These are phyloP conservation scores for Atkinsonella hypoxylon DNA, from an alignment of 2,329 filamentous ascomycete species.

Conservation along the genomic window DNA sequence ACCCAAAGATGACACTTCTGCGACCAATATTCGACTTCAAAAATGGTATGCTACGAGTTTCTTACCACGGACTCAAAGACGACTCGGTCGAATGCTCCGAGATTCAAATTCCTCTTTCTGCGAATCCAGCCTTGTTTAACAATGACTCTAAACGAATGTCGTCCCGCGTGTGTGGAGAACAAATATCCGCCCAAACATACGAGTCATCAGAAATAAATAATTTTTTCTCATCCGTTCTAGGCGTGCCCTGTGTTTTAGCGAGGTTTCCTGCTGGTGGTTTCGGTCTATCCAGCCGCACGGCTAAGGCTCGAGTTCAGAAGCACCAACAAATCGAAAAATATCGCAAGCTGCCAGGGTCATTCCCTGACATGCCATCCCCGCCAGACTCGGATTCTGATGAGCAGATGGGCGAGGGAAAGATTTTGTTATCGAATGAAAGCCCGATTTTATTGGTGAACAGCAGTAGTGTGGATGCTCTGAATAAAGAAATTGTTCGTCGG, in stretches of 20 bases:
- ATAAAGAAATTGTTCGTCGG: slow-evolving; percentile 53
- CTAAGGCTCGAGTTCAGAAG: slow-evolving; percentile 58
- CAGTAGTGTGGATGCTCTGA: slow-evolving; percentile 68
- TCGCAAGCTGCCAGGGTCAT: slow-evolving; percentile 37
- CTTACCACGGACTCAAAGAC: slow-evolving; percentile 27
- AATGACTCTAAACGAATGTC: slow-evolving; percentile 27
- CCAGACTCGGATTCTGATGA: slow-evolving; percentile 47
- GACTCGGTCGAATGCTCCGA: slow-evolving; percentile 7
- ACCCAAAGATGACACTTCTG: slow-evolving; percentile 79
- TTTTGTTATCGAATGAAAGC: slow-evolving; percentile 84
- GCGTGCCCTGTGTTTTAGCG: slow-evolving; percentile 70
- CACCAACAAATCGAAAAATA: slow-evolving; percentile 28
- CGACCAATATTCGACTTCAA: slow-evolving; percentile 62
- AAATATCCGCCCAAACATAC: slow-evolving; percentile 60
- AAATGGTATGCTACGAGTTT: slow-evolving; percentile 51
- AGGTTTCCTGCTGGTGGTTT: slow-evolving; percentile 63
- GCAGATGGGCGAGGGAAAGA: slow-evolving; percentile 31
- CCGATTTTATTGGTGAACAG: slow-evolving; percentile 78
- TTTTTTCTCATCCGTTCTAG: slow-evolving; percentile 69
- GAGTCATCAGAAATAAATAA: slow-evolving; percentile 48
- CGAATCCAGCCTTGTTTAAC: slow-evolving; percentile 48
- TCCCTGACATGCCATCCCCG: slow-evolving; percentile 40
- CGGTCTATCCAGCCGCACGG: slow-evolving; percentile 49
- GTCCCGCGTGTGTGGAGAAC: slow-evolving; percentile 75
- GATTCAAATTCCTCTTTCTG: slow-evolving; percentile 51